Evolutionary conservation across 2,329 filamentous ascomycete genomes (phyloP).

Genomic region (Stachybotrys chlorohalonatus): DNA sequence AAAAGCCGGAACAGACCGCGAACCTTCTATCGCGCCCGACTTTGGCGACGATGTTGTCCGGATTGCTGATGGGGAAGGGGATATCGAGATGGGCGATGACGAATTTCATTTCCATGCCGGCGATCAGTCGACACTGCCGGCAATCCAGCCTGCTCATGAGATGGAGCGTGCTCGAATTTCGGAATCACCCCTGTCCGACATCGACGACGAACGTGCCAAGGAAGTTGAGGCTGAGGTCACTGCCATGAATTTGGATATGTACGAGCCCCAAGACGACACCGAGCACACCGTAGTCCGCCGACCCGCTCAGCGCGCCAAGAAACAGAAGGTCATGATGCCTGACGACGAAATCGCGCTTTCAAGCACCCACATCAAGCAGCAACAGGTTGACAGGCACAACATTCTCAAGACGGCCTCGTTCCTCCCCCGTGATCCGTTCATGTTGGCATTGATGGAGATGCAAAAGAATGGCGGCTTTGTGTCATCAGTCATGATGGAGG

Average conservation of each 20-base stretch:
- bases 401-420: conserved; percentile 79
- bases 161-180: conserved; percentile 53
- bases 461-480: conserved; percentile 89
- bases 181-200: conserved; percentile 62
- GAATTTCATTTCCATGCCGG: conserved; percentile 58
- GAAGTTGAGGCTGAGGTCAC: conserved; percentile 51
- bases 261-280: conserved; percentile 50
- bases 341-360: conserved; percentile 74
- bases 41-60: conserved; percentile 45
- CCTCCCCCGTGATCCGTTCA: conserved; percentile 75
- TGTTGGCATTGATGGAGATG: conserved; percentile 83
- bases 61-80: conserved; percentile 56
- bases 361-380: conserved; percentile 70
- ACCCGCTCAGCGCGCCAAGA: conserved; percentile 62
- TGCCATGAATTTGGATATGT: conserved; percentile 47
- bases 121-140: conserved; percentile 49
- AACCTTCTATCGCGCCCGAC: conserved; percentile 44
- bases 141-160: conserved; percentile 33
- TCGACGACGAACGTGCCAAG: conserved; percentile 53
- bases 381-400: conserved; percentile 76
- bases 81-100: conserved; percentile 50
- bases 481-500: conserved; percentile 74
- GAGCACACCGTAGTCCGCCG: conserved; percentile 53
- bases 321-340: conserved; percentile 72
- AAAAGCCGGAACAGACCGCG: conserved; percentile 47